phyloP scores from a whole-genome alignment of 139 green algal species.

The Coelastrella sp. region DNA sequence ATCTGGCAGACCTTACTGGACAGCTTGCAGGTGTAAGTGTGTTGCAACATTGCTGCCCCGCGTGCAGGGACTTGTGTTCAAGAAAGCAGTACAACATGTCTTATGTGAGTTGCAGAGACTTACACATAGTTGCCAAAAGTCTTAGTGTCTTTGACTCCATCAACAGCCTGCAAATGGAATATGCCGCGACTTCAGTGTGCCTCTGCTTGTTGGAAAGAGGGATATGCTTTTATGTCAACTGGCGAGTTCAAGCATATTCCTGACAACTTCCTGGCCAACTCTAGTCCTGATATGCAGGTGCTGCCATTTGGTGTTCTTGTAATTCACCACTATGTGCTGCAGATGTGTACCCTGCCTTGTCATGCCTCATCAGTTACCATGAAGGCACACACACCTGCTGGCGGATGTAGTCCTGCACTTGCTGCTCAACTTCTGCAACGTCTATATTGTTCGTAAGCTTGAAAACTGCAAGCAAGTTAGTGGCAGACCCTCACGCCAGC shows the following conservation, averaged over 20 bases:
- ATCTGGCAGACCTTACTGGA: too few species aligned
- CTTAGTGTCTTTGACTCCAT: not conserved
- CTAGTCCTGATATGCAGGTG: not conserved
- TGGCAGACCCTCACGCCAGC: not conserved
- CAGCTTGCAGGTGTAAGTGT: too few species aligned
- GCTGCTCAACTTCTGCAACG: slow-evolving; percentile 39
- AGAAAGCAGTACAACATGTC: not conserved
- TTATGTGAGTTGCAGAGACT: not conserved
- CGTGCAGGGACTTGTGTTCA: too few species aligned
- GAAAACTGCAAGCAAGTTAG: slow-evolving; percentile 27
- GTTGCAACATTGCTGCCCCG: too few species aligned
- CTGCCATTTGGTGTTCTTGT: not conserved
- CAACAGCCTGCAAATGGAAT: not conserved
- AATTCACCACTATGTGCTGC: not conserved
- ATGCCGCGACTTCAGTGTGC: not conserved
- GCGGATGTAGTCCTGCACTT: slow-evolving; percentile 38
- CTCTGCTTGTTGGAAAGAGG: not conserved
- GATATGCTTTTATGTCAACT: not conserved
- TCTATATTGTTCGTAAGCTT: slow-evolving; percentile 38
- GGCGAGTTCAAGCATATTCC: not conserved
- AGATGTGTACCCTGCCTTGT: not conserved
- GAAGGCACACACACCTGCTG: slow-evolving; percentile 8
- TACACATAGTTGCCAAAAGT: not conserved
- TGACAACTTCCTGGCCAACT: not conserved
- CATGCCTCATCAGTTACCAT: not conserved